Percentiles rank a stretch among this genome's conserved stretches.
These are phyloP conservation scores for Isoetes taiwanensis DNA, from an alignment of 75 land plant species.

Conservation along the genomic window DNA sequence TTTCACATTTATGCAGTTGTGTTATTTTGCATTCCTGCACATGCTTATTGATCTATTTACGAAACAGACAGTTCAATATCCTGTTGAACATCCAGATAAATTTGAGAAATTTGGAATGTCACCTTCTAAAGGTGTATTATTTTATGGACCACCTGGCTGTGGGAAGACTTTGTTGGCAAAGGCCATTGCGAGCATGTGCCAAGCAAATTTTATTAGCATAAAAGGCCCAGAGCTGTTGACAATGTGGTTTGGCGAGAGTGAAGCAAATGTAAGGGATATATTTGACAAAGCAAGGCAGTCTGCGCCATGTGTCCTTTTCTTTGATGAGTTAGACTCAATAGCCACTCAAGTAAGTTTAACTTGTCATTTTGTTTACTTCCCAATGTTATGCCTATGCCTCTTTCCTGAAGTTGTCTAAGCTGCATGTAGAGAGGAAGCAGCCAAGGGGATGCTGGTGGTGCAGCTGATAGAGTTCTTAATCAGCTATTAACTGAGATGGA, in stretches of 20 bases:
- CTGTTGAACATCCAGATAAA: conserved; percentile 25
- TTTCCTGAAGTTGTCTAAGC: too few species aligned
- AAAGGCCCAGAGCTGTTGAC: conserved; percentile 1
- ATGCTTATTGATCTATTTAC: too few species aligned
- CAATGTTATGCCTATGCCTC: too few species aligned
- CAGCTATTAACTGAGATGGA: conserved; percentile 2
- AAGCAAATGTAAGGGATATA: neutral
- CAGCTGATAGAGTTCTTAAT: neutral
- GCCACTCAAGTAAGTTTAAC: too few species aligned
- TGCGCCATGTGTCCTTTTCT: conserved; percentile 6
- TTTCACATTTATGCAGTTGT: too few species aligned
- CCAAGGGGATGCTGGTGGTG: conserved; percentile 1
- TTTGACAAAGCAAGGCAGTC: conserved; percentile 6
- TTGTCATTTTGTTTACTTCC: too few species aligned
- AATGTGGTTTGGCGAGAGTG: conserved; percentile 5
- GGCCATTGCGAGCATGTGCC: neutral
- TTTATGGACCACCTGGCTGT: conserved; percentile 17
- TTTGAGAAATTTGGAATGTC: conserved; percentile 27
- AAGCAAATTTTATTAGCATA: neutral
- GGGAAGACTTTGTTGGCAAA: neutral
- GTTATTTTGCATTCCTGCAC: too few species aligned
- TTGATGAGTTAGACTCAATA: neutral
- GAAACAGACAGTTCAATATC: conserved; percentile 23
- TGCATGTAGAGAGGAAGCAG: neutral
- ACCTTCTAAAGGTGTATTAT: conserved; percentile 19